phyloP scores from a whole-genome alignment of 768 basidiomycete species.

The Auricularia heimuer region DNA sequence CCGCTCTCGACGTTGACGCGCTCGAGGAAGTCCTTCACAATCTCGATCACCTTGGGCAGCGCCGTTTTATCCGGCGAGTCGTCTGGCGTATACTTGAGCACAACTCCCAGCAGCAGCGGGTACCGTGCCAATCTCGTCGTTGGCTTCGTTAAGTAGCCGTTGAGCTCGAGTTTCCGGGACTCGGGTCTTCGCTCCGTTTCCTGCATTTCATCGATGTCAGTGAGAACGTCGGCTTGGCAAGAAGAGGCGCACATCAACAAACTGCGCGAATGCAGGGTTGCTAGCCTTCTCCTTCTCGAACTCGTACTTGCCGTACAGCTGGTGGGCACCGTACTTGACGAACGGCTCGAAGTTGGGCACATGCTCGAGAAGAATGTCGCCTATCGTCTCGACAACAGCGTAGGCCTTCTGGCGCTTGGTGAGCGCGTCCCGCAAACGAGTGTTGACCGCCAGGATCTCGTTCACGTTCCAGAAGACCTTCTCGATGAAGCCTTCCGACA shows the following conservation, averaged over 20 bases:
- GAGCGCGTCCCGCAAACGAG: constrained; percentile 81
- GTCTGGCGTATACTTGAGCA: constrained; percentile 84
- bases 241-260: constrained; percentile 70
- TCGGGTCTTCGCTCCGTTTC: constrained; percentile 86
- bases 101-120: constrained; percentile 84
- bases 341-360: constrained; percentile 88
- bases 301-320: constrained; percentile 96
- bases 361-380: constrained; percentile 80
- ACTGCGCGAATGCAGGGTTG: constrained; percentile 86
- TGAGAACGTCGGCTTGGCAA: not conserved
- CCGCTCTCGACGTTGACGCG: constrained; percentile 92
- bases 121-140: constrained; percentile 97
- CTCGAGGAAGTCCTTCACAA: constrained; percentile 72
- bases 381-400: constrained; percentile 85
- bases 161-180: constrained; percentile 92
- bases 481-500: constrained; percentile 73
- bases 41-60: constrained; percentile 65
- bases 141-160: constrained; percentile 96
- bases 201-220: constrained; percentile 27
- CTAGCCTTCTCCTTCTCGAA: constrained; percentile 97
- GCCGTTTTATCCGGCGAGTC: constrained; percentile 77
- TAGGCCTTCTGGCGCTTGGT: constrained; percentile 93
- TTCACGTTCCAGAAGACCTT: constrained; percentile 98
- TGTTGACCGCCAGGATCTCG: constrained; percentile 89
- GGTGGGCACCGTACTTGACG: constrained; percentile 91